Evolutionary conservation across 306 rosid genomes (phyloP).

Genomic region (Quercus berberidifolia): DNA sequence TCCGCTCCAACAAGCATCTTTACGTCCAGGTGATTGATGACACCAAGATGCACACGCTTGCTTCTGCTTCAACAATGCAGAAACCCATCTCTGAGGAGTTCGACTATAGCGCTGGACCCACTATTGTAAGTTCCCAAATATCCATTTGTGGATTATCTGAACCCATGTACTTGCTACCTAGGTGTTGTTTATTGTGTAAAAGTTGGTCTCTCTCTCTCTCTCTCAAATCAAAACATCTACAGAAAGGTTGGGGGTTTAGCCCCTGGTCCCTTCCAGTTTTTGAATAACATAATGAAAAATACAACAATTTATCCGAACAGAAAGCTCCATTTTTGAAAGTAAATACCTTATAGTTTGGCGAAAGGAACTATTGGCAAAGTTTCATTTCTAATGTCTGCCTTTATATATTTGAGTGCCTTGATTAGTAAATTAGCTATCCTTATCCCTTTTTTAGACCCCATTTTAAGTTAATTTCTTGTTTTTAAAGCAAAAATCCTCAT

Average conservation of each 20-base stretch:
- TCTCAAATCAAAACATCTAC: background rate
- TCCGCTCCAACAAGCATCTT: slow-evolving; percentile 91
- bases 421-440: background rate
- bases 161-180: background rate
- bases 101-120: slow-evolving; percentile 70
- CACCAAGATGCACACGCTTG: slow-evolving; percentile 88
- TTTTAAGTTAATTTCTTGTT: background rate
- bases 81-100: slow-evolving; percentile 71
- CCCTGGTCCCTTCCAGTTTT: no score
- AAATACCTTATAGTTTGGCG: background rate
- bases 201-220: background rate
- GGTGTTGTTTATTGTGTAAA: slow-evolving; percentile 5
- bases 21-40: slow-evolving; percentile 96
- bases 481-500: slow-evolving; percentile 3
- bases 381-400: background rate
- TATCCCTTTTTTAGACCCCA: background rate
- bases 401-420: background rate
- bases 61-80: slow-evolving; percentile 91
- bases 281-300: no score
- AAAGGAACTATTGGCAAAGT: background rate
- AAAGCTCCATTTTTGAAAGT: no score
- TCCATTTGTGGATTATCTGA: background rate
- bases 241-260: background rate
- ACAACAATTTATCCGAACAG: no score
- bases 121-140: slow-evolving; percentile 56